Conservation (phyloP, 306 rosid genomes). For the Myrica gale region DNA sequence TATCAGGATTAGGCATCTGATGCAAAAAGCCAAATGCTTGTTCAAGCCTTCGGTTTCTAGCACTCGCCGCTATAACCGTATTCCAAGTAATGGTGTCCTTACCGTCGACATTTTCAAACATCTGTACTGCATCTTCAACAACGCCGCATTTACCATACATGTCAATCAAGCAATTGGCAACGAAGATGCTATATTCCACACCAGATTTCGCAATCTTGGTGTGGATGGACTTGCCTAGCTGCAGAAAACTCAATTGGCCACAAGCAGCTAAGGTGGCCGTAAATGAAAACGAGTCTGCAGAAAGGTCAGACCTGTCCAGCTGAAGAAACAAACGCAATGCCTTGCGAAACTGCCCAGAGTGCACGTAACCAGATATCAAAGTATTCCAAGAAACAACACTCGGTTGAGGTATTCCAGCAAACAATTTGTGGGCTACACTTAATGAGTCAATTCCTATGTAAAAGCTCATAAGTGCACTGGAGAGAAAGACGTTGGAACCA, state of each 20-base stretch:
- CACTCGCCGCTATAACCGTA: too few relatives aligned
- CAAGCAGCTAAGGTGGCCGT: constrained; percentile 56
- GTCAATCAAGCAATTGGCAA: constrained; percentile 67
- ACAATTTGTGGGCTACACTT: constrained; percentile 40
- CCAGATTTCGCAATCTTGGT: constrained; percentile 51
- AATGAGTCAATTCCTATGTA: constrained; percentile 32
- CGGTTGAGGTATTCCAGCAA: constrained; percentile 52
- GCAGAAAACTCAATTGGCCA: constrained; percentile 43
- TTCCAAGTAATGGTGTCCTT: not conserved
- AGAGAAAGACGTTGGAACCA: constrained; percentile 37
- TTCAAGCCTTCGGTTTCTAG: too few relatives aligned
- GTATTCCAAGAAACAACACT: constrained; percentile 65
- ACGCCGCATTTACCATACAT: constrained; percentile 78
- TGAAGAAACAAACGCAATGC: too few relatives aligned
- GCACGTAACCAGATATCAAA: not conserved
- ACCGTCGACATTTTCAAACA: constrained; percentile 33
- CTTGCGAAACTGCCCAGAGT: too few relatives aligned
- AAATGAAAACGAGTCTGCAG: constrained; percentile 33
- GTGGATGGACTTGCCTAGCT: constrained; percentile 55
- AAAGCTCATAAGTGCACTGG: constrained; percentile 40
- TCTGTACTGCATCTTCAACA: constrained; percentile 34
- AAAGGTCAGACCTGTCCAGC: too few relatives aligned
- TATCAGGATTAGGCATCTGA: too few relatives aligned
- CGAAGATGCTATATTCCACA: constrained; percentile 32
- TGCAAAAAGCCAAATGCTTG: too few relatives aligned